These are phyloP conservation scores for Colletotrichum tamarilloi DNA, from an alignment of 2,329 filamentous ascomycete species.

Conservation along the genomic window DNA sequence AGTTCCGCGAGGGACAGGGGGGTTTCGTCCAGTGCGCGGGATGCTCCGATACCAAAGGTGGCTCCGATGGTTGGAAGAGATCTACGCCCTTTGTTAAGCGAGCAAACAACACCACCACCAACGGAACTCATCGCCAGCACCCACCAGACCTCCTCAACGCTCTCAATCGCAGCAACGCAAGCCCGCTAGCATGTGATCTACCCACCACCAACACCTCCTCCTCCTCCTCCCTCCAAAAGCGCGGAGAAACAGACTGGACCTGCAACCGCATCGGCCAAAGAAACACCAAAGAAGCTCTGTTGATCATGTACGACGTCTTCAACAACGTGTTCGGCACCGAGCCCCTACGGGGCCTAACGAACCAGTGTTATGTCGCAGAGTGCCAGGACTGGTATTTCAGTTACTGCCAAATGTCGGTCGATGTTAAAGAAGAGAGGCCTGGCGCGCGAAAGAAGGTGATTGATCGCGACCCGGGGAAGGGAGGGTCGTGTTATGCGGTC, in stretches of 20 bases:
- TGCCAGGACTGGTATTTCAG: neutral
- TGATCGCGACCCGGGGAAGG: neutral
- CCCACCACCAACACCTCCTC: neutral
- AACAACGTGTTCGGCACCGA: neutral
- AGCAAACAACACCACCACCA: too few species aligned
- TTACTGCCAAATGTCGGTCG: neutral
- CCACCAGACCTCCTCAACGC: too few species aligned
- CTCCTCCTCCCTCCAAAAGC: neutral
- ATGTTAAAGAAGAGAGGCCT: neutral
- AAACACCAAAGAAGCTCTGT: neutral
- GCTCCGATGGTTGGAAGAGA: too few species aligned
- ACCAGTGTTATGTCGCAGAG: slow-evolving; percentile 12
- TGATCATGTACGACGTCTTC: neutral
- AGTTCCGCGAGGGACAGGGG: neutral
- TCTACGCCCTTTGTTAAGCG: too few species aligned
- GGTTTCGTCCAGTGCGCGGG: neutral
- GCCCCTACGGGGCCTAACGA: neutral
- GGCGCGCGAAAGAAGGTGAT: neutral
- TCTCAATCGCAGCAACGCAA: neutral
- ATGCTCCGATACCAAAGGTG: too few species aligned
- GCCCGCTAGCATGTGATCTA: neutral
- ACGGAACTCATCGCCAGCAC: too few species aligned
- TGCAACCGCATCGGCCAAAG: neutral
- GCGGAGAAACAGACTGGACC: neutral
- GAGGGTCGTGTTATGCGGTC: neutral